Conservation (phyloP, 805 yeast species). For the Ogataea paraovalis region DNA sequence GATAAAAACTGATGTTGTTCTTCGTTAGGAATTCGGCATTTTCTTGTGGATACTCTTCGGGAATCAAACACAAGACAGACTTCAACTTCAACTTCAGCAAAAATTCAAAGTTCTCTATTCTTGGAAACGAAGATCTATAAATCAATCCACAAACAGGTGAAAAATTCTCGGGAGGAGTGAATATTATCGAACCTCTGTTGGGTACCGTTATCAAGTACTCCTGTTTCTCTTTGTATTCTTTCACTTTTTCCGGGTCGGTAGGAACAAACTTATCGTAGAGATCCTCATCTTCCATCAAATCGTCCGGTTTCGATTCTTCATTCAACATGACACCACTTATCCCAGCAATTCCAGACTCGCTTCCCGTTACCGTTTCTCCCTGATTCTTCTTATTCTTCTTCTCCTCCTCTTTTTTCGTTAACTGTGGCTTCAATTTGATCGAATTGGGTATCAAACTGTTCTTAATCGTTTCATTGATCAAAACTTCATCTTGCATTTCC, state of each 20-base stretch:
- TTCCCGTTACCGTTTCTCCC: too few species aligned
- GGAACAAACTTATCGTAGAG: slow-evolving; percentile 30
- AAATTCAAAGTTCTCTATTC: slow-evolving; percentile 75
- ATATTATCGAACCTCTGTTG: background rate
- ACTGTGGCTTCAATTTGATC: background rate
- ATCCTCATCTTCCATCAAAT: slow-evolving; percentile 24
- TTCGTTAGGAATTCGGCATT: slow-evolving; percentile 59
- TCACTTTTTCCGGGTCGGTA: slow-evolving; percentile 19
- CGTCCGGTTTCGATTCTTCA: background rate
- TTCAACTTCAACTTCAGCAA: slow-evolving; percentile 59
- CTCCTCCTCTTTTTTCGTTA: background rate
- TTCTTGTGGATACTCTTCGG: slow-evolving; percentile 86
- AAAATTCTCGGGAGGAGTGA: slow-evolving; percentile 86
- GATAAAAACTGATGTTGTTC: slow-evolving; percentile 67
- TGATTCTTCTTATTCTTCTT: background rate
- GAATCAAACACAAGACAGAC: slow-evolving; percentile 77
- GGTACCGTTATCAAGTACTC: slow-evolving; percentile 3
- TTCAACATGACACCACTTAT: background rate
- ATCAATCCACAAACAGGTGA: slow-evolving; percentile 74
- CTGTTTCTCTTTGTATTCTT: slow-evolving; percentile 12
- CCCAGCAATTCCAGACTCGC: slow-evolving; percentile 2
- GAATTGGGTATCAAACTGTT: slow-evolving; percentile 1
- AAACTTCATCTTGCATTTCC: background rate
- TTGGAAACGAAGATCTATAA: slow-evolving; percentile 87
- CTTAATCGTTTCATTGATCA: slow-evolving; percentile 3